Percentiles rank a stretch among this genome's conserved stretches.
Evolutionary conservation across 257 asterid species (phyloP).

Genomic region (Przewalskia tangutica): DNA sequence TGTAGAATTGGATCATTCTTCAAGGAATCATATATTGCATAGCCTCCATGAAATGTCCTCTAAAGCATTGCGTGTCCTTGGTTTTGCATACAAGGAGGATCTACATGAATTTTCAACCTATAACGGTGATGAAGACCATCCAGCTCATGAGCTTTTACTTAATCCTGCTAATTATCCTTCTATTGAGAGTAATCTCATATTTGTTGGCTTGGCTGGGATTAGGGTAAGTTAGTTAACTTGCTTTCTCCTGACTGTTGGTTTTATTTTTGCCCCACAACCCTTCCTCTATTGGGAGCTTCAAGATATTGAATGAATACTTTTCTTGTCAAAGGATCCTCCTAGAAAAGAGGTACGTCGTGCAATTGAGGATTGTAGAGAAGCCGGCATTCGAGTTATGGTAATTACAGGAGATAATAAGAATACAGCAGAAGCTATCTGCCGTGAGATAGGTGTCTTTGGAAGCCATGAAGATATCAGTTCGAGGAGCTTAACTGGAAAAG

Average conservation of each 20-base stretch:
- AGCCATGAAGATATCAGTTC: constrained; percentile 55
- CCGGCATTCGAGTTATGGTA: constrained; percentile 97
- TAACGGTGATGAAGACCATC: constrained; percentile 91
- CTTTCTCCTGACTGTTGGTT: not conserved
- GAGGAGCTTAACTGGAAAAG: constrained; percentile 85
- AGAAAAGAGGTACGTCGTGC: constrained; percentile 95
- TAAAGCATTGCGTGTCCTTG: constrained; percentile 82
- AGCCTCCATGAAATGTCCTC: constrained; percentile 78
- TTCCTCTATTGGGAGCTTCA: not conserved
- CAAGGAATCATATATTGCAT: constrained; percentile 38
- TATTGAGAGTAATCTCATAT: constrained; percentile 75
- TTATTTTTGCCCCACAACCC: not conserved
- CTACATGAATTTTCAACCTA: constrained; percentile 64
- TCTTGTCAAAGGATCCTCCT: constrained; percentile 74
- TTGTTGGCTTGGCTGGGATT: constrained; percentile 89
- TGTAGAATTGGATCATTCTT: constrained; percentile 44
- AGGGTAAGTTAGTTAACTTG: constrained; percentile 51
- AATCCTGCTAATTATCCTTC: constrained; percentile 79
- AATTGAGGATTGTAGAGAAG: constrained; percentile 88
- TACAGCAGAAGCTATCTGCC: constrained; percentile 97
- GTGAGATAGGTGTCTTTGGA: constrained; percentile 91
- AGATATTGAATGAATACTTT: not conserved
- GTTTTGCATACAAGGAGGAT: constrained; percentile 80
- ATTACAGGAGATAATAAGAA: constrained; percentile 94
- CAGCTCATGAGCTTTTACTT: constrained; percentile 73